Evolutionary conservation across 768 basidiomycete genomes (phyloP).

Genomic region (Omphalotus guepiniiformis): DNA sequence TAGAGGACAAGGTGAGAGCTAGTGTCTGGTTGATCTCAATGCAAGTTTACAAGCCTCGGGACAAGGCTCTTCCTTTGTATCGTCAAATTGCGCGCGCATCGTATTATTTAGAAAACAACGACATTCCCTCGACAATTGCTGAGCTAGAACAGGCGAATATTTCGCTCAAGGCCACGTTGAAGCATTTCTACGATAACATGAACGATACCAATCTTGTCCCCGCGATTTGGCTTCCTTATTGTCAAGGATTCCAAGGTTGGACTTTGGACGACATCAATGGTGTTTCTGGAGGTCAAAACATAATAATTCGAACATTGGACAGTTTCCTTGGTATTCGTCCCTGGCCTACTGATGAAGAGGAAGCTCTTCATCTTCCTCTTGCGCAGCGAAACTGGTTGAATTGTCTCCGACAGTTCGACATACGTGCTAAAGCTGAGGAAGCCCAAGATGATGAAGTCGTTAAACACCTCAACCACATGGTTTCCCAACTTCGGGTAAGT

Average conservation of each 20-base stretch:
- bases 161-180: conserved; percentile 9
- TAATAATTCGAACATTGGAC: conserved; percentile 12
- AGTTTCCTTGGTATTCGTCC: conserved; percentile 14
- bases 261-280: conserved; percentile 13
- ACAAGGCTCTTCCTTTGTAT: conserved; percentile 12
- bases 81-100: conserved; percentile 1
- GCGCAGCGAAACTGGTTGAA: conserved; percentile 13
- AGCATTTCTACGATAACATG: conserved; percentile 13
- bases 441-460: neutral
- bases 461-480: conserved; percentile 3
- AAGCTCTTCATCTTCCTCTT: conserved; percentile 11
- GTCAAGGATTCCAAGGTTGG: conserved; percentile 14
- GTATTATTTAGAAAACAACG: conserved; percentile 1
- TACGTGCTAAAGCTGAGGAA: conserved; percentile 1
- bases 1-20: conserved; percentile 9
- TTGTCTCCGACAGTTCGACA: conserved; percentile 3
- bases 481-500: conserved; percentile 7
- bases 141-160: conserved; percentile 7
- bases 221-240: conserved; percentile 12
- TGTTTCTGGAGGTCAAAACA: conserved; percentile 12
- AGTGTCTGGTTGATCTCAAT: neutral
- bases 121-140: conserved; percentile 4
- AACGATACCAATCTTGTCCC: conserved; percentile 11
- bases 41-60: neutral
- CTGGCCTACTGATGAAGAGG: conserved; percentile 10